phyloP scores from a whole-genome alignment of 1,284 basidiomycete genomes.

The Ceratobasidium theobromae region DNA sequence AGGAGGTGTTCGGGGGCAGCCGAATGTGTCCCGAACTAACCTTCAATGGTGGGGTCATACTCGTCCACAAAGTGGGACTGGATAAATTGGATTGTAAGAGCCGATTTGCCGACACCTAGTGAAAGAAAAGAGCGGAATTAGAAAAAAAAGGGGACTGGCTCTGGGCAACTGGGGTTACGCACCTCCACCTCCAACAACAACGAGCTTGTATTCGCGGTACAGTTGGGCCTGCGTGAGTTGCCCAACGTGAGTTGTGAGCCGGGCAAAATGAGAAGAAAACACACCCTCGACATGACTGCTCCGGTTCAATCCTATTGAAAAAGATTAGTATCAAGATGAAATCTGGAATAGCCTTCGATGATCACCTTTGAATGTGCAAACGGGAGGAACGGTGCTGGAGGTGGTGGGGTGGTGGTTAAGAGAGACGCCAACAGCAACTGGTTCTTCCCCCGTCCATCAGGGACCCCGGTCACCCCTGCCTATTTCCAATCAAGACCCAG shows the following conservation, averaged over 20 bases:
- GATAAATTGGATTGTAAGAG: slow-evolving; percentile 97
- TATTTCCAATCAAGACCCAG: background rate
- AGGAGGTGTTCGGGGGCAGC: background rate
- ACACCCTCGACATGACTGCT: slow-evolving; percentile 27
- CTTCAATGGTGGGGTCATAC: slow-evolving; percentile 97
- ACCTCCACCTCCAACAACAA: slow-evolving; percentile 98
- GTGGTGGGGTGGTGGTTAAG: slow-evolving; percentile 20
- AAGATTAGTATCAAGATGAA: background rate
- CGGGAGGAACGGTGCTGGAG: background rate
- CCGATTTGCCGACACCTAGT: slow-evolving; percentile 95
- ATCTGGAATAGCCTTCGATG: background rate
- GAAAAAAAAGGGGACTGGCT: background rate
- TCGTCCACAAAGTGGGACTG: slow-evolving; percentile 97
- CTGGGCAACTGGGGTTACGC: slow-evolving; percentile 43
- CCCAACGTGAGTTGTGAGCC: background rate
- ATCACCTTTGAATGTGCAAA: background rate
- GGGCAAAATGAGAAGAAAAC: background rate
- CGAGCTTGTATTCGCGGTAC: slow-evolving; percentile 93
- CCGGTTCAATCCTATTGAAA: background rate
- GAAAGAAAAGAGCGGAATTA: background rate
- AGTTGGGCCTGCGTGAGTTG: slow-evolving; percentile 75
- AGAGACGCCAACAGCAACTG: background rate
- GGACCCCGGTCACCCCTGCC: background rate
- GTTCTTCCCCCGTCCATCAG: background rate
- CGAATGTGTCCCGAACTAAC: slow-evolving; percentile 46